Evolutionary conservation across 345 rosid species (phyloP).

Genomic region (Mercurialis annua): DNA sequence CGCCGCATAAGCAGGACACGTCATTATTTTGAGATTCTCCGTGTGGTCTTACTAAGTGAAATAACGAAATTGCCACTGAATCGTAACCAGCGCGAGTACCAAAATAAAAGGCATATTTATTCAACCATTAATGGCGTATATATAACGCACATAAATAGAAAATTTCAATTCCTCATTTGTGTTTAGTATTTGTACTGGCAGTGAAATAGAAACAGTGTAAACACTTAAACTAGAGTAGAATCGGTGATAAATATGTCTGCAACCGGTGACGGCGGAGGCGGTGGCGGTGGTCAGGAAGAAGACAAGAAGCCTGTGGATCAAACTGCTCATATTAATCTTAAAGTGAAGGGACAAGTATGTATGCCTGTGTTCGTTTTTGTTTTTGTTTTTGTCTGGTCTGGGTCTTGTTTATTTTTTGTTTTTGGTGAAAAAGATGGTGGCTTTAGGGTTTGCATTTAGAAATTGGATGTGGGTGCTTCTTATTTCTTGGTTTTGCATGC

Average conservation of each 20-base stretch:
- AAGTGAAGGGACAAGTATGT: slow-evolving; percentile 73
- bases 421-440: background rate
- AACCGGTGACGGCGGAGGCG: slow-evolving; percentile 28
- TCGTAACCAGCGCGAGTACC: background rate
- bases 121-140: slow-evolving; percentile 11
- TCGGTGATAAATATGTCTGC: slow-evolving; percentile 38
- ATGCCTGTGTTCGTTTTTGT: background rate
- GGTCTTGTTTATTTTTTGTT: background rate
- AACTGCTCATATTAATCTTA: slow-evolving; percentile 59
- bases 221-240: background rate
- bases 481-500: background rate
- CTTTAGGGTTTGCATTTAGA: background rate
- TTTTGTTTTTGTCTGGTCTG: background rate
- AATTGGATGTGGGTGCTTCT: background rate
- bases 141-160: background rate
- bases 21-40: background rate
- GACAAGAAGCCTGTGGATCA: slow-evolving; percentile 65
- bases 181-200: too few relatives aligned
- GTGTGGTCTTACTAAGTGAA: background rate
- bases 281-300: slow-evolving; percentile 44
- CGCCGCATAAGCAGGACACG: background rate
- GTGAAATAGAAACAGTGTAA: background rate
- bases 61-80: background rate
- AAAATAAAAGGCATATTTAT: background rate
- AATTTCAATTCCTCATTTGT: background rate